Percentiles rank a stretch among this genome's conserved stretches.
phyloP scores from a whole-genome alignment of 2,329 filamentous ascomycete species.

The Colletotrichum sp. region DNA sequence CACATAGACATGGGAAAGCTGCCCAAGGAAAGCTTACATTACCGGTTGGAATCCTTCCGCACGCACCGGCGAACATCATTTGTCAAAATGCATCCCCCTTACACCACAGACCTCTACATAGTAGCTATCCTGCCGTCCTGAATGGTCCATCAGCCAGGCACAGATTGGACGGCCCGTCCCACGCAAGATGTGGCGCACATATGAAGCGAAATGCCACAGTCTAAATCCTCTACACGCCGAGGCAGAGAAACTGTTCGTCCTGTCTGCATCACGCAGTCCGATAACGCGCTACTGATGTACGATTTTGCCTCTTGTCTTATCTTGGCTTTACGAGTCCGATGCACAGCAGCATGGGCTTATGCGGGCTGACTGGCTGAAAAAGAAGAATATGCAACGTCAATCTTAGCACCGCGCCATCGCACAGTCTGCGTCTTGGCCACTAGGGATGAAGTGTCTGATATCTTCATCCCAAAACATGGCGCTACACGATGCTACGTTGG shows the following conservation, averaged over 20 bases:
- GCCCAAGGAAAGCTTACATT: background rate
- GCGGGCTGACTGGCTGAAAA: background rate
- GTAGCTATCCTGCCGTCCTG: background rate
- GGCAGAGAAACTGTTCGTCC: background rate
- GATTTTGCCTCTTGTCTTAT: background rate
- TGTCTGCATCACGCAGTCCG: background rate
- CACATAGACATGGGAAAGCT: background rate
- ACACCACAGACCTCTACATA: background rate
- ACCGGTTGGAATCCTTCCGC: background rate
- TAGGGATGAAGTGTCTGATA: background rate
- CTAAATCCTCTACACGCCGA: background rate
- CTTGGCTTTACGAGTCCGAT: background rate
- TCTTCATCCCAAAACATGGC: slow-evolving; percentile 6
- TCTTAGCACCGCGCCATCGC: background rate
- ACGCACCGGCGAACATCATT: background rate
- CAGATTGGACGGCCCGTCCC: background rate
- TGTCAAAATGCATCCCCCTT: background rate
- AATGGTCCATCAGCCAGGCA: background rate
- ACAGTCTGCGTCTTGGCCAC: background rate
- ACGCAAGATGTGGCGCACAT: background rate
- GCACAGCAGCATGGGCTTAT: background rate
- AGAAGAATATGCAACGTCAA: background rate
- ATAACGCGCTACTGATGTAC: background rate
- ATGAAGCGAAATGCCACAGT: background rate
- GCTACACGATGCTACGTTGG: background rate